Evolutionary conservation across 108 stramenopile species (phyloP).

Genomic region (Skeletonema costatum): DNA sequence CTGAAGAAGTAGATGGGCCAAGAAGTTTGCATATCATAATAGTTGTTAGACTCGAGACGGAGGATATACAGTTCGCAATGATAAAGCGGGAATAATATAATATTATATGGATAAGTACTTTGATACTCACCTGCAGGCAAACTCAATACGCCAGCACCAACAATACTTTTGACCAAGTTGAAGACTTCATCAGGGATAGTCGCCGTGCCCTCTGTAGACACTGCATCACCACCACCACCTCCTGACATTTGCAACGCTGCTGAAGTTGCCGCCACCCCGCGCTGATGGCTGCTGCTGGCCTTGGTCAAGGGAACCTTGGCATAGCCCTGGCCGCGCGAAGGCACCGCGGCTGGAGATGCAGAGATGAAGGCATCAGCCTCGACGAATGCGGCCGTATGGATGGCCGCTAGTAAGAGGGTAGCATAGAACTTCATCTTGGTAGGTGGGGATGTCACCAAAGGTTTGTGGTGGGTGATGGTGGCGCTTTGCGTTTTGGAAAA

Average conservation of each 20-base stretch:
- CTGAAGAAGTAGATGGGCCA: slow-evolving; percentile 12
- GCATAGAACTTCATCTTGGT: slow-evolving; percentile 35
- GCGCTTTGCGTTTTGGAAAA: too few relatives aligned
- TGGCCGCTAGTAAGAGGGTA: slow-evolving; percentile 36
- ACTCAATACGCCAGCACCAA: slow-evolving; percentile 94
- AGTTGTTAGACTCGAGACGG: neutral
- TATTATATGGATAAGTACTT: neutral
- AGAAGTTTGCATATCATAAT: neutral
- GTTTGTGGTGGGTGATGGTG: neutral
- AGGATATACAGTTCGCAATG: neutral
- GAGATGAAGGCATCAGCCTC: slow-evolving; percentile 47
- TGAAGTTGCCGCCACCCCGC: slow-evolving; percentile 2
- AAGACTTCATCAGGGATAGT: slow-evolving; percentile 87
- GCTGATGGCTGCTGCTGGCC: slow-evolving; percentile 8
- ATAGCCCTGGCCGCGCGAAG: neutral
- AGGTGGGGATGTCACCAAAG: neutral
- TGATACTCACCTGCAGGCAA: slow-evolving; percentile 77
- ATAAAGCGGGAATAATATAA: neutral
- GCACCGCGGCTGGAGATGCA: slow-evolving; percentile 4
- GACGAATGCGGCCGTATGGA: slow-evolving; percentile 37
- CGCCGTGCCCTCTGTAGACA: slow-evolving; percentile 62
- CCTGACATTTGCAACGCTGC: slow-evolving; percentile 40
- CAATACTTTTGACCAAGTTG: slow-evolving; percentile 94
- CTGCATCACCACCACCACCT: slow-evolving; percentile 29
- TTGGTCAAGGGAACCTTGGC: slow-evolving; percentile 25